Evolutionary conservation across 768 basidiomycete genomes (phyloP), one percentile per base, ranked within the genome.

Genomic region (Imleria badia): DNA sequence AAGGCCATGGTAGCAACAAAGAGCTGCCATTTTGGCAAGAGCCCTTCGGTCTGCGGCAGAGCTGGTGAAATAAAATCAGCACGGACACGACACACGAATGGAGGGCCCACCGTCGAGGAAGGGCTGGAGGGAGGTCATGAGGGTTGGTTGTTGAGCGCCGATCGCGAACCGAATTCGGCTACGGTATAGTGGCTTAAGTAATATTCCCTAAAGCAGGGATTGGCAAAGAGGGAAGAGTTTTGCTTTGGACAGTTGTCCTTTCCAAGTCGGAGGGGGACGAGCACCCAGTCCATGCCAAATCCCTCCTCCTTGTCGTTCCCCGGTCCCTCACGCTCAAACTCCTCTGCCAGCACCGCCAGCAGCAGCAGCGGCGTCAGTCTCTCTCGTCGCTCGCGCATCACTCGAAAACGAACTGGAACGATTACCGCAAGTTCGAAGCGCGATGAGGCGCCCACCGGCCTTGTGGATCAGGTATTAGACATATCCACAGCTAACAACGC

Each of bases 1-100:
- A 93, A 53, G 15, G 93, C 91, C 47, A 86, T 80, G 20, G 78
- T 74, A 35, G 92, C 83, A 35, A 94, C 83, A 56, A 95, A 62
- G 48, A 97, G 81, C 71, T 94, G 89, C 94, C 94, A 98, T 69
- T 84, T 80, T 2, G 93, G 92, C 10, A 99, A 81, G 66, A 81
- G 78, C 29, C 94, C 95, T 9, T 75, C 74, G 14, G 76, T 73
- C 45, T 83, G 74, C 0, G 91, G 91, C 11, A 93, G 76, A 63
- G 77, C 87, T 89, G 52, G 26, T 15, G 10, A 11, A 12, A 29
- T 23, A 20, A 29, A 6, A 42, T 60, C 50, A 64, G 52, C 17
- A 12, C 9, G 3, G 23, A 45, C 11, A 13, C 11, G 1, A n/a
- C 0, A 13, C 19, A 15, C 29, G 14, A 51, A 9, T 2, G 11